phyloP scores from a whole-genome alignment of 2,329 filamentous ascomycete species.

The Arthrobotrys sinensis region DNA sequence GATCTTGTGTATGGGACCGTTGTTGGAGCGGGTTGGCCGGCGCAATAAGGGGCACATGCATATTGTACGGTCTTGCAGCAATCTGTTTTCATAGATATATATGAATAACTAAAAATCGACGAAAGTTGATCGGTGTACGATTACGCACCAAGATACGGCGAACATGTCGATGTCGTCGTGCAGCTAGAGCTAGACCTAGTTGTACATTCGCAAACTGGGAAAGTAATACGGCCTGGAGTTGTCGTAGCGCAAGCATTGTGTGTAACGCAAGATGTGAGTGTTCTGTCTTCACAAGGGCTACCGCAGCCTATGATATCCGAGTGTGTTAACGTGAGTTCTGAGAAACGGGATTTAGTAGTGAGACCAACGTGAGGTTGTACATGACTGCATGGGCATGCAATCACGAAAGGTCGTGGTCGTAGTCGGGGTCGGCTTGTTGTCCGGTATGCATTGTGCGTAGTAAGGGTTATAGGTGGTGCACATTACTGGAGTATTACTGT shows the following conservation, averaged over 20 bases:
- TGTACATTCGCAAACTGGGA: constrained; percentile 18
- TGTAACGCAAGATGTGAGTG: not conserved
- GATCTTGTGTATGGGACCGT: not conserved
- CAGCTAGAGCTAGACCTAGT: not conserved
- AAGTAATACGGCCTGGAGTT: not conserved
- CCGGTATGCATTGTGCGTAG: constrained; percentile 25
- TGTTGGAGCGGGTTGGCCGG: not conserved
- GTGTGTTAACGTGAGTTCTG: not conserved
- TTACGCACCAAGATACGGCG: not conserved
- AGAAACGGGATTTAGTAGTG: not conserved
- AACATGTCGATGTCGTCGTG: constrained; percentile 7
- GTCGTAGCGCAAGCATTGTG: constrained; percentile 2
- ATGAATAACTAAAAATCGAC: not conserved
- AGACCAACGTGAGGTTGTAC: constrained; percentile 10
- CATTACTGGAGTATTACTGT: not conserved
- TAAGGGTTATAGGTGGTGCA: constrained; percentile 22
- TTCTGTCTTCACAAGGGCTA: not conserved
- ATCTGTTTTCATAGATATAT: not conserved
- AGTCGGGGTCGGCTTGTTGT: not conserved
- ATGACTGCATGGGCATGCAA: constrained; percentile 19
- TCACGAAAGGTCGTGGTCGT: not conserved
- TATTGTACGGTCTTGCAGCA: not conserved
- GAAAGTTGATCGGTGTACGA: not conserved
- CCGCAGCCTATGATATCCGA: not conserved
- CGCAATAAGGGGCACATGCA: not conserved